Percentiles rank a stretch among this genome's conserved stretches.
Conservation (phyloP, 2,329 filamentous ascomycete species). For the Grosmannia huntii region DNA sequence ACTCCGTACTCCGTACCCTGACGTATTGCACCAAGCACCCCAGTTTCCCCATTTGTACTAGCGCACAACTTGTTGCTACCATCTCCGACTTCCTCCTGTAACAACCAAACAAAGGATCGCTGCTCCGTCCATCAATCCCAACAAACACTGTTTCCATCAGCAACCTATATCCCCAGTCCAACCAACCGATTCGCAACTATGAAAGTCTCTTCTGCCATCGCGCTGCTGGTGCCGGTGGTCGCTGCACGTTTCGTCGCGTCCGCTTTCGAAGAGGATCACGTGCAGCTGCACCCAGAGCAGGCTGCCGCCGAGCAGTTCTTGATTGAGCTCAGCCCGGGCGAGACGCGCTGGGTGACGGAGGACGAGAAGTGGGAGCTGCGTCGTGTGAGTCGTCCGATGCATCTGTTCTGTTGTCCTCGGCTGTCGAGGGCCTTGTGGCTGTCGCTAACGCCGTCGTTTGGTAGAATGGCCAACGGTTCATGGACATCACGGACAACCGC, state of each 20-base stretch:
- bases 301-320: constrained; percentile 45
- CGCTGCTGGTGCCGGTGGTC: constrained; percentile 40
- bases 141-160: background rate
- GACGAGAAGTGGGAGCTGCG: constrained; percentile 90
- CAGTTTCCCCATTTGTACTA: background rate
- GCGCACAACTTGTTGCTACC: background rate
- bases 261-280: constrained; percentile 32
- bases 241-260: constrained; percentile 44
- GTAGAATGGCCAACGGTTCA: constrained; percentile 75
- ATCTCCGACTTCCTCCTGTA: background rate
- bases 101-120: background rate
- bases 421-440: background rate
- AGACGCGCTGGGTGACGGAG: constrained; percentile 80
- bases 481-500: constrained; percentile 76
- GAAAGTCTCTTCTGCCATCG: constrained; percentile 40
- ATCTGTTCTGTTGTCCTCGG: background rate
- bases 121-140: background rate
- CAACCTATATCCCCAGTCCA: background rate
- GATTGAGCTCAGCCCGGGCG: constrained; percentile 72
- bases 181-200: constrained; percentile 19
- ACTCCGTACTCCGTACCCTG: background rate
- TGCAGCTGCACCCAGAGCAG: constrained; percentile 32
- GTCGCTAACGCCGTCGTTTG: background rate
- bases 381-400: constrained; percentile 41
- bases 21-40: background rate